phyloP scores from a whole-genome alignment of 2,329 filamentous ascomycete species.

The Didymella pinodella region DNA sequence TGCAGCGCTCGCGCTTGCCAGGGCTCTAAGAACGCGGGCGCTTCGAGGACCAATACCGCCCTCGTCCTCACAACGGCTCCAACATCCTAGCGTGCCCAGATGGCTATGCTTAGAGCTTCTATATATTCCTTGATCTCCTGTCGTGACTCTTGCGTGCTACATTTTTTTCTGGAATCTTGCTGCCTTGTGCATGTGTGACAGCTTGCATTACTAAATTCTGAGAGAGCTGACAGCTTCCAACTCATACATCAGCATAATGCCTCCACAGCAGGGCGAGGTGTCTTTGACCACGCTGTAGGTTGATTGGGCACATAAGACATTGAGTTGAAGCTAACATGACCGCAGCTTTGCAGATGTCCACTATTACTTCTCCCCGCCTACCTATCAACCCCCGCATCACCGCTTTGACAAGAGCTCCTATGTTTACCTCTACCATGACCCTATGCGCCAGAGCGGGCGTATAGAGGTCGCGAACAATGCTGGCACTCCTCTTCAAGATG shows the following conservation, averaged over 20 bases:
- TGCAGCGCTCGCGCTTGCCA: slow-evolving; percentile 22
- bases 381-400: slow-evolving; percentile 74
- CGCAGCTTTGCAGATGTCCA: slow-evolving; percentile 78
- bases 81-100: slow-evolving; percentile 18
- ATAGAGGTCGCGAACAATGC: slow-evolving; percentile 79
- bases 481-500: slow-evolving; percentile 78
- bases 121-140: slow-evolving; percentile 30
- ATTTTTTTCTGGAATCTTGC: slow-evolving; percentile 8
- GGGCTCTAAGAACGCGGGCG: slow-evolving; percentile 39
- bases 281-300: slow-evolving; percentile 58
- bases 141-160: slow-evolving; percentile 26
- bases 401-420: slow-evolving; percentile 83
- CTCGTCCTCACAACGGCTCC: slow-evolving; percentile 15
- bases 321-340: slow-evolving; percentile 22
- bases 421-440: slow-evolving; percentile 80
- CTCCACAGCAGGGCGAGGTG: slow-evolving; percentile 57
- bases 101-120: slow-evolving; percentile 22
- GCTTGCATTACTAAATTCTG: slow-evolving; percentile 15
- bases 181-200: slow-evolving; percentile 14
- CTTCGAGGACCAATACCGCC: slow-evolving; percentile 37
- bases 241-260: slow-evolving; percentile 50
- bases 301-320: background rate
- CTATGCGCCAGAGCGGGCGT: slow-evolving; percentile 70
- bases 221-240: slow-evolving; percentile 18
- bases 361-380: slow-evolving; percentile 77